Conservation (phyloP, 179 eudicot genomes). For the Carnegiea gigantea region DNA sequence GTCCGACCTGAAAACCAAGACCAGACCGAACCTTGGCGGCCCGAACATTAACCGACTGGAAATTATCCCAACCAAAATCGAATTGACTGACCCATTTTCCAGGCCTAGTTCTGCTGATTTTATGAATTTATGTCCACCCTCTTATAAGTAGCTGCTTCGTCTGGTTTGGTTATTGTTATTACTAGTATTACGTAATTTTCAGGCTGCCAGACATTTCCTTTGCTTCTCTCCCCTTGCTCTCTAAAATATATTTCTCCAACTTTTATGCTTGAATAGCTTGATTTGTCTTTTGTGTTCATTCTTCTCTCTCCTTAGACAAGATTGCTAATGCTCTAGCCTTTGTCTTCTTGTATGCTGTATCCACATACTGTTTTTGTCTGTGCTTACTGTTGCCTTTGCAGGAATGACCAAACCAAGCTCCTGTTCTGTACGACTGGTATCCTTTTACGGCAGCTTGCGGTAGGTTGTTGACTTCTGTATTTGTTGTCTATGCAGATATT, state of each 20-base stretch:
- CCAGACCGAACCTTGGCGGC: too few species aligned
- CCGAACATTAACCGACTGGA: too few species aligned
- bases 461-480: slow-evolving; percentile 27
- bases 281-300: neutral
- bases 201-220: neutral
- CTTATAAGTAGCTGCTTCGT: neutral
- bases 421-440: slow-evolving; percentile 98
- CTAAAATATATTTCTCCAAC: neutral
- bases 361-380: slow-evolving; percentile 11
- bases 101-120: too few species aligned
- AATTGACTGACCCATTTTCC: too few species aligned
- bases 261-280: neutral
- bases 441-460: slow-evolving; percentile 85
- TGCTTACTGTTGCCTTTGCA: slow-evolving; percentile 20
- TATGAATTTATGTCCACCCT: too few species aligned
- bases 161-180: neutral
- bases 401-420: slow-evolving; percentile 86
- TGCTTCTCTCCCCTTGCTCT: neutral
- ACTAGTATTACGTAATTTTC: neutral
- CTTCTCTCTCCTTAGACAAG: neutral
- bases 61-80: too few species aligned
- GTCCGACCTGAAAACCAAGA: too few species aligned
- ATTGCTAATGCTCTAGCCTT: neutral
- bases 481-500: neutral
- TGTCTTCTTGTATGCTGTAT: neutral